Conservation (phyloP, 257 asterid genomes). For the Euphrasia confusa region DNA sequence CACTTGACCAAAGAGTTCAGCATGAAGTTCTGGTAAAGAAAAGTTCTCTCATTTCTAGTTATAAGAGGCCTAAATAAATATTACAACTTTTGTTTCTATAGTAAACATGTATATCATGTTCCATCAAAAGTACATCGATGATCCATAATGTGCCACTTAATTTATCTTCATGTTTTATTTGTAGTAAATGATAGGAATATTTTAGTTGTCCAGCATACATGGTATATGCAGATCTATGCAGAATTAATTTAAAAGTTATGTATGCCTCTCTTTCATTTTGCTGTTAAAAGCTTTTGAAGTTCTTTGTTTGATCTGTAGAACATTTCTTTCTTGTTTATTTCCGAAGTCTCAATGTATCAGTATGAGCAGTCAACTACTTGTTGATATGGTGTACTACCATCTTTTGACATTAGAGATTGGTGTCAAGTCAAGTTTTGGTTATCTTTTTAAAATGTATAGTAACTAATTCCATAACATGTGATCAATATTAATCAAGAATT, state of each 20-base stretch:
- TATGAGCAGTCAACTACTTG: neutral
- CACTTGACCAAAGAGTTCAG: slow-evolving; percentile 90
- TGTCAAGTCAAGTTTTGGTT: neutral
- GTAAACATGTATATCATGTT: slow-evolving; percentile 8
- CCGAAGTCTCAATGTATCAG: no score
- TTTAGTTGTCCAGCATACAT: neutral
- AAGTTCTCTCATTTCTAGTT: slow-evolving; percentile 4
- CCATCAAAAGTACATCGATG: slow-evolving; percentile 8
- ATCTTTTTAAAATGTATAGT: neutral
- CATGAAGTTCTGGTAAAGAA: slow-evolving; percentile 90
- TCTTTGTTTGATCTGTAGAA: neutral
- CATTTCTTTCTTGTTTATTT: neutral
- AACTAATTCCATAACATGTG: neutral
- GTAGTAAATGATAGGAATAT: slow-evolving; percentile 3
- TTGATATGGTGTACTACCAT: neutral
- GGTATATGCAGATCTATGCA: neutral
- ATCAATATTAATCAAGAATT: neutral
- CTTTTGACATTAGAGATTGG: neutral
- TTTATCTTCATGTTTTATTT: neutral
- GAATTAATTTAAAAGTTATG: neutral
- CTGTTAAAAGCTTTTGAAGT: neutral
- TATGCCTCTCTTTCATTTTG: neutral
- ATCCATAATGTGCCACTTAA: neutral
- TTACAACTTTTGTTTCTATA: slow-evolving; percentile 15
- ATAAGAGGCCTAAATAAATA: neutral